These are phyloP conservation scores for Amauroascus verrucosus DNA, from an alignment of 2,329 filamentous ascomycete genomes.

Conservation along the genomic window DNA sequence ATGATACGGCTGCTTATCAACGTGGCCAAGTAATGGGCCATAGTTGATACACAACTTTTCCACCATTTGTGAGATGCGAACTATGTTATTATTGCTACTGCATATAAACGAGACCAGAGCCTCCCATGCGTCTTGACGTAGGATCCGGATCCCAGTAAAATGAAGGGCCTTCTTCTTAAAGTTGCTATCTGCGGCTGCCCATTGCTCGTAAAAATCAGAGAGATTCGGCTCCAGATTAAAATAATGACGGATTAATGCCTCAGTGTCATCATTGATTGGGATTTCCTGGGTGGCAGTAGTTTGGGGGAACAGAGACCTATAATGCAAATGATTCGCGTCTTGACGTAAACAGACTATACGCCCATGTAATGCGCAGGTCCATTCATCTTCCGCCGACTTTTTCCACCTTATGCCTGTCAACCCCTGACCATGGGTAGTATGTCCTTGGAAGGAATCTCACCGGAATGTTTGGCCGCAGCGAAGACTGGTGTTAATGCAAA, in stretches of 20 bases:
- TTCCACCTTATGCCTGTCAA: conserved; percentile 56
- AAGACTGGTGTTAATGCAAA: conserved; percentile 89
- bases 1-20: conserved; percentile 64
- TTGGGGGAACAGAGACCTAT: conserved; percentile 55
- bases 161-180: conserved; percentile 78
- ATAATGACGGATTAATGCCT: conserved; percentile 67
- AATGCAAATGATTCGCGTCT: conserved; percentile 67
- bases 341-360: conserved; percentile 78
- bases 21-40: conserved; percentile 60
- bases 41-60: conserved; percentile 84
- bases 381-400: conserved; percentile 67
- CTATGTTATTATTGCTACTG: conserved; percentile 97
- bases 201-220: conserved; percentile 66
- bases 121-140: conserved; percentile 95
- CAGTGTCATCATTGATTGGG: conserved; percentile 51
- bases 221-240: conserved; percentile 77
- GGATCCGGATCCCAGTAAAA: conserved; percentile 83
- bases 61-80: conserved; percentile 90
- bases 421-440: too few species aligned
- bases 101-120: conserved; percentile 90
- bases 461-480: conserved; percentile 90
- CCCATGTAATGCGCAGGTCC: conserved; percentile 80
- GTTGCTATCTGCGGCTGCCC: conserved; percentile 75
- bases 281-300: conserved; percentile 20
- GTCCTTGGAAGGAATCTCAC: conserved; percentile 28